Base-by-base conservation (phyloP, 2,329 filamentous ascomycete genomes). In the Botrytis aclada region DNA sequence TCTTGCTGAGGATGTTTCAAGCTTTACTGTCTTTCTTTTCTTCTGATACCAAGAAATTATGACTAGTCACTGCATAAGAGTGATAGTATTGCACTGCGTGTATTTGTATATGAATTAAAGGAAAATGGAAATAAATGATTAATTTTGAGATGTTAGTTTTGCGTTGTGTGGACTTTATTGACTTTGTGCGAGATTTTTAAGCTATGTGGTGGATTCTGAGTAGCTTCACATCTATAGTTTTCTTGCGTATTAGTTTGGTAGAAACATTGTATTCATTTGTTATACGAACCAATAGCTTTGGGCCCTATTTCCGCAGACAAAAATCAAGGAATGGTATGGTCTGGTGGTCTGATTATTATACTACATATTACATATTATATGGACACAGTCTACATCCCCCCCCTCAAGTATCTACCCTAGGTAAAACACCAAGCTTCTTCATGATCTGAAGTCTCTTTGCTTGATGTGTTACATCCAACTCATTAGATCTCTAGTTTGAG, bases 351-450 rank as follows among this genome's bases (percentile, higher is more conserved):
- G 4, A 43, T 22, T 56, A 22, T 37, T 25, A 25, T 69, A 34
- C 43, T 41, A 41, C 7, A 29, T 41, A n/a, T n/a, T 66, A 54
- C 5, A 18, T 66, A 14, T 39, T 43, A 34, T 34, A 25, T 16
- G 25, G 34, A 39, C 8, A 22, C 22, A 62, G 34, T 41, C 22
- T 54, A 9, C 45, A 22, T 16, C n/a, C 22, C 2, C 22, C 2
- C n/a, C n/a, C 2, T 3, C 37, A 41, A n/a, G 3, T 32, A 56
- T 41, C 18, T 41, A 39, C 1, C n/a, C 1, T 39, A 25, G 4
- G n/a, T 29, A 56, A 56, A 43, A 54, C 47, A 56, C 34, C 65
- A 56, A 56, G 65, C 65, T 69, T 56, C 65, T 41, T 56, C 47
- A 32, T 29, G 3, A 32, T 32, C 22, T 25, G 47, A 69, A 69